A percentile compares a stretch with the other conserved stretches of the same genome.
These are phyloP conservation scores for Xylariaceae sp. DNA, from an alignment of 2,329 filamentous ascomycete genomes.

Conservation along the genomic window DNA sequence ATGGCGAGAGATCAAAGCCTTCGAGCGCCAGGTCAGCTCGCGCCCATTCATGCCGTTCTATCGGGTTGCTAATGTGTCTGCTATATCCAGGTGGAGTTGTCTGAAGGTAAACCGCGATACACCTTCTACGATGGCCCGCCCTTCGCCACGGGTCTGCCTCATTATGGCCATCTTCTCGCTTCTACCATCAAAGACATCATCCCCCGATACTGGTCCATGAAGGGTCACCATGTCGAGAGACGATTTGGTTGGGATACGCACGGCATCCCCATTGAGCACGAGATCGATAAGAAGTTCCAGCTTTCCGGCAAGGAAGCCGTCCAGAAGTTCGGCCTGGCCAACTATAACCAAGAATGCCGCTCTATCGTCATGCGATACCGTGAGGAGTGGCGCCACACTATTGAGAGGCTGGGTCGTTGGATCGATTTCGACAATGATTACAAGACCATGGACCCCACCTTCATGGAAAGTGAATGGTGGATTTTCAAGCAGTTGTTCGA, in stretches of 20 bases:
- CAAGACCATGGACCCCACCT: constrained; percentile 92
- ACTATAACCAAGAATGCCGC: constrained; percentile 88
- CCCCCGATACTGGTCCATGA: constrained; percentile 96
- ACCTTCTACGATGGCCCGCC: constrained; percentile 92
- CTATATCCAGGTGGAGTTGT: constrained; percentile 62
- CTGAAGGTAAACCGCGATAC: constrained; percentile 75
- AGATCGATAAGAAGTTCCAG: constrained; percentile 93
- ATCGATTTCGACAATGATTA: constrained; percentile 98
- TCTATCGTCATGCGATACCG: constrained; percentile 92
- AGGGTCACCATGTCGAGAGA: constrained; percentile 85
- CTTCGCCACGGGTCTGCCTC: constrained; percentile 67
- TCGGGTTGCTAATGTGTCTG: constrained; percentile 11
- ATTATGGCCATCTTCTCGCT: constrained; percentile 73
- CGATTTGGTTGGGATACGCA: constrained; percentile 96
- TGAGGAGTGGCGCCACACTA: constrained; percentile 79
- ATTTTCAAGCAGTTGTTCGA: constrained; percentile 91
- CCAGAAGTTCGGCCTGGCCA: constrained; percentile 75
- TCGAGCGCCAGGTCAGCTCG: constrained; percentile 66
- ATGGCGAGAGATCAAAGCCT: constrained; percentile 92
- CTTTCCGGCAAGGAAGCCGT: constrained; percentile 87
- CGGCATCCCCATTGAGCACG: constrained; percentile 90
- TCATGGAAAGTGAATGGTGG: constrained; percentile 98
- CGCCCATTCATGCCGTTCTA: constrained; percentile 12
- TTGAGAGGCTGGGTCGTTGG: constrained; percentile 88
- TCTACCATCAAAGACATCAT: constrained; percentile 98